Evolutionary conservation across 2,329 filamentous ascomycete genomes (phyloP).

Genomic region (Mariannaea sp.): DNA sequence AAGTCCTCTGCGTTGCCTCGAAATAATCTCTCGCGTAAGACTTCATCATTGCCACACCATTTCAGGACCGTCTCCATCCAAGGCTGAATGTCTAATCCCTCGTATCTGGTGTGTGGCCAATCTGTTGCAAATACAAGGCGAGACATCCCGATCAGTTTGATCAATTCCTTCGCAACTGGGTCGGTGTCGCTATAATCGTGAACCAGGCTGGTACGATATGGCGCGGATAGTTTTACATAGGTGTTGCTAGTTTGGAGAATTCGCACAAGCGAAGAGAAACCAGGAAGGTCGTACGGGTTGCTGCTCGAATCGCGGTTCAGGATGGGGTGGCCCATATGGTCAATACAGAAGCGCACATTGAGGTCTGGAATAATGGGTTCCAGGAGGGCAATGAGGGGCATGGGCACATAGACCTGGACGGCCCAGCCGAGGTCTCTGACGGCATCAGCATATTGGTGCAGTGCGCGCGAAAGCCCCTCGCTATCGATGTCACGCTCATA

Average conservation of each 20-base stretch:
- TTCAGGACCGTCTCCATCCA: slow-evolving; percentile 55
- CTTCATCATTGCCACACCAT: slow-evolving; percentile 54
- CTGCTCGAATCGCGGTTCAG: slow-evolving; percentile 37
- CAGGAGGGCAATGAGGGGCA: slow-evolving; percentile 55
- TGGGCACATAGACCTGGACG: slow-evolving; percentile 61
- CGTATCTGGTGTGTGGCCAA: slow-evolving; percentile 68
- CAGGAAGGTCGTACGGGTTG: slow-evolving; percentile 32
- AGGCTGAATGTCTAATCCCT: slow-evolving; percentile 56
- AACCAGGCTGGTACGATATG: slow-evolving; percentile 58
- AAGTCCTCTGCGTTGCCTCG: slow-evolving; percentile 60
- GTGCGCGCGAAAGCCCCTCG: slow-evolving; percentile 46
- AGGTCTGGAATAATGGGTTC: slow-evolving; percentile 54
- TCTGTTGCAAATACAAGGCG: slow-evolving; percentile 64
- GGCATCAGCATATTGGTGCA: slow-evolving; percentile 55
- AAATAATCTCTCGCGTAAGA: slow-evolving; percentile 56
- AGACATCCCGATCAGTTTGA: slow-evolving; percentile 46
- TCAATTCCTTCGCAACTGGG: slow-evolving; percentile 54
- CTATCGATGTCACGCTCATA: slow-evolving; percentile 49
- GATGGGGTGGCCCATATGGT: slow-evolving; percentile 61
- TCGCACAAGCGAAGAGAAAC: slow-evolving; percentile 47
- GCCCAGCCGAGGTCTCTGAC: slow-evolving; percentile 59
- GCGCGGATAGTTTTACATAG: slow-evolving; percentile 63
- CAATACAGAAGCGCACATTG: slow-evolving; percentile 59
- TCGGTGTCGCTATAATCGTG: slow-evolving; percentile 51
- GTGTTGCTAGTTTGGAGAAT: slow-evolving; percentile 54